A percentile compares a stretch with the other conserved stretches of the same genome.
Evolutionary conservation across 2,329 filamentous ascomycete genomes (phyloP).

Genomic region (Colletotrichum cereale): DNA sequence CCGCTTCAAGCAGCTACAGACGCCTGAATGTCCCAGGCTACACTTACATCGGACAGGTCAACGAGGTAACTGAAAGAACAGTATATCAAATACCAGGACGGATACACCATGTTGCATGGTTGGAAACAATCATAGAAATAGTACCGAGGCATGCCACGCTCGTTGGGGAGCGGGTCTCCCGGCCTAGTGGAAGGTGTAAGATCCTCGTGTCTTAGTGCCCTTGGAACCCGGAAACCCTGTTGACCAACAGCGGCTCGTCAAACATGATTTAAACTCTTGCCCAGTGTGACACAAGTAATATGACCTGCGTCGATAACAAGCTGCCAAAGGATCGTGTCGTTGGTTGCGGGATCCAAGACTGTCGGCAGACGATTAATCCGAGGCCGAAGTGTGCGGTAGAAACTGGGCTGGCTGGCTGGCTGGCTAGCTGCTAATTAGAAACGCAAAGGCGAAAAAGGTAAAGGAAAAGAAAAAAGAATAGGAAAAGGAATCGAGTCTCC

Average conservation of each 20-base stretch:
- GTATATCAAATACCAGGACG: not conserved
- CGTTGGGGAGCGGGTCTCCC: not conserved
- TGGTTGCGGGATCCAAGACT: not conserved
- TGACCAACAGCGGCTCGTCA: not conserved
- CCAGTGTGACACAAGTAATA: not conserved
- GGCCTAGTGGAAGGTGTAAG: not conserved
- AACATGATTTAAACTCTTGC: not conserved
- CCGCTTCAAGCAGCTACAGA: not conserved
- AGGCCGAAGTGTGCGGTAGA: not conserved
- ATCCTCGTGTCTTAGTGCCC: not conserved
- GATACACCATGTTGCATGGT: not conserved
- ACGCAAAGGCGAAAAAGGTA: not conserved
- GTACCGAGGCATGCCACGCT: not conserved
- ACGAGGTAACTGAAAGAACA: too few relatives aligned
- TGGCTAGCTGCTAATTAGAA: not conserved
- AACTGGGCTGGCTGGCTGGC: not conserved
- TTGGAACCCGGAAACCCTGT: not conserved
- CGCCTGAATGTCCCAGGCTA: not conserved
- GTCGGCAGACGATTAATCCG: conserved; percentile 25
- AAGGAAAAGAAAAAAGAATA: not conserved
- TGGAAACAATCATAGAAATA: not conserved
- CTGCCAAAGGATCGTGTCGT: not conserved
- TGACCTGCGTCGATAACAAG: not conserved
- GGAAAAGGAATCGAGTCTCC: conserved; percentile 15
- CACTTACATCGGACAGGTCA: not conserved